Percentiles rank a stretch among this genome's conserved stretches.
Conservation (phyloP, 805 yeast genomes). For the Wickerhamomyces sydowiorum region DNA sequence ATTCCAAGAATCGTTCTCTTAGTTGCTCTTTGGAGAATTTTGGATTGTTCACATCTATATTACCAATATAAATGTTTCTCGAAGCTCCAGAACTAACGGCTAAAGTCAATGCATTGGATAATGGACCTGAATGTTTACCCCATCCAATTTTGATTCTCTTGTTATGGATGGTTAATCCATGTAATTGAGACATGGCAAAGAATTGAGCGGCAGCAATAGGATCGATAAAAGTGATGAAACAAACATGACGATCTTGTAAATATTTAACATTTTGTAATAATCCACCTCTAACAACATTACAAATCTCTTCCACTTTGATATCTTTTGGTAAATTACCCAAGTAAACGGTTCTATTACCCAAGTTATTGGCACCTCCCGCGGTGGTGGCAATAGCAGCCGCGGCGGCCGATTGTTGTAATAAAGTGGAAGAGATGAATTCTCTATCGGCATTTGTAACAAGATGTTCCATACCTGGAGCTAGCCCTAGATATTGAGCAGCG, state of each 20-base stretch:
- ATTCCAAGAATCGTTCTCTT: slow-evolving; percentile 67
- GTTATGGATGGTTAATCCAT: slow-evolving; percentile 81
- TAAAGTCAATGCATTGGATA: slow-evolving; percentile 76
- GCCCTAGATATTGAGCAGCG: slow-evolving; percentile 90
- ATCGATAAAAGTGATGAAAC: slow-evolving; percentile 92
- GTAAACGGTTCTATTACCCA: slow-evolving; percentile 92
- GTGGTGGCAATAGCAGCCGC: slow-evolving; percentile 96
- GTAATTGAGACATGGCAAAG: slow-evolving; percentile 88
- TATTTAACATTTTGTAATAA: slow-evolving; percentile 78
- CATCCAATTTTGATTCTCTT: slow-evolving; percentile 90
- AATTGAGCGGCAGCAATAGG: slow-evolving; percentile 98
- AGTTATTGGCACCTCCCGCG: slow-evolving; percentile 87
- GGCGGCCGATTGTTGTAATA: slow-evolving; percentile 91
- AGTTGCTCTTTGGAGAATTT: slow-evolving; percentile 51
- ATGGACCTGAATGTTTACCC: slow-evolving; percentile 96
- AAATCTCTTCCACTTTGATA: slow-evolving; percentile 84
- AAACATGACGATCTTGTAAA: slow-evolving; percentile 80
- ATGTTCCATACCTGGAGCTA: slow-evolving; percentile 85
- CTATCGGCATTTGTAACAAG: slow-evolving; percentile 63
- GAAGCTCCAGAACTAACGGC: slow-evolving; percentile 95
- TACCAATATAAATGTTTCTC: slow-evolving; percentile 87
- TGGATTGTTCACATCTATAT: slow-evolving; percentile 37
- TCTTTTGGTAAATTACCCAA: slow-evolving; percentile 87
- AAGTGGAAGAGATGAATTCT: slow-evolving; percentile 56
- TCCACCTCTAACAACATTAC: slow-evolving; percentile 96